phyloP scores from a whole-genome alignment of 23 red algal genomes.

The Gracilaria vermiculophylla region DNA sequence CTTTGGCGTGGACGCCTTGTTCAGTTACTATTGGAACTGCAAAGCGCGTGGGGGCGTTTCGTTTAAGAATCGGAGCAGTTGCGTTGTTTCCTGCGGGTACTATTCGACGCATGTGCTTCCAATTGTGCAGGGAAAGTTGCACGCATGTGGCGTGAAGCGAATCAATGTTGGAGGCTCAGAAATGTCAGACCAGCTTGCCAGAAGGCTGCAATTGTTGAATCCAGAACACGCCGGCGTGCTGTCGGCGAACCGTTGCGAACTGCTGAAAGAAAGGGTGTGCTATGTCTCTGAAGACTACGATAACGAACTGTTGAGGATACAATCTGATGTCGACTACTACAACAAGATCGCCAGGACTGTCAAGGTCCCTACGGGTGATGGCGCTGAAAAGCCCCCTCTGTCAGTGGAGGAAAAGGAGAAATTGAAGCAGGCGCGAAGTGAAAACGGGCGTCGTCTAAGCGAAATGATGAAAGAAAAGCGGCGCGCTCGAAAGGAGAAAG shows the following conservation, averaged over 20 bases:
- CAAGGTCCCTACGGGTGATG: constrained; percentile 53
- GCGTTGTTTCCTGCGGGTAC: constrained; percentile 66
- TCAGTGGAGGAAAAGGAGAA: constrained; percentile 64
- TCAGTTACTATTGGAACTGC: constrained; percentile 78
- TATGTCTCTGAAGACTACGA: constrained; percentile 67
- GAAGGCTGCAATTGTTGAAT: constrained; percentile 68
- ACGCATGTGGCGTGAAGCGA: constrained; percentile 27
- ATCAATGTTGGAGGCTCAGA: constrained; percentile 68
- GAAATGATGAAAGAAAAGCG: constrained; percentile 64
- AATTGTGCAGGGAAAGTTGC: constrained; percentile 28
- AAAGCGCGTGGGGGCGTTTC: constrained; percentile 16
- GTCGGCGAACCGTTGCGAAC: constrained; percentile 27
- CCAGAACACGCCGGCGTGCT: constrained; percentile 42
- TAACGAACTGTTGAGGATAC: constrained; percentile 50
- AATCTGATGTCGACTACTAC: constrained; percentile 51
- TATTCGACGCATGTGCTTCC: constrained; percentile 75
- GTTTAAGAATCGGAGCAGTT: constrained; percentile 11
- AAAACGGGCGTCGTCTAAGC: constrained; percentile 58
- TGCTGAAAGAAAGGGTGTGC: constrained; percentile 52
- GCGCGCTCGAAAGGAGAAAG: constrained; percentile 45
- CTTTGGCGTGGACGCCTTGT: constrained; percentile 71
- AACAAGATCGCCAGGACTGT: constrained; percentile 42
- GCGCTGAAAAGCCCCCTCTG: constrained; percentile 32
- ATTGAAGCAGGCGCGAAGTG: constrained; percentile 37
- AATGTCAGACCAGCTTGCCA: constrained; percentile 50